These are phyloP conservation scores for Pythium rhizo-oryzae DNA, from an alignment of 352 stramenopile genomes.

Conservation along the genomic window DNA sequence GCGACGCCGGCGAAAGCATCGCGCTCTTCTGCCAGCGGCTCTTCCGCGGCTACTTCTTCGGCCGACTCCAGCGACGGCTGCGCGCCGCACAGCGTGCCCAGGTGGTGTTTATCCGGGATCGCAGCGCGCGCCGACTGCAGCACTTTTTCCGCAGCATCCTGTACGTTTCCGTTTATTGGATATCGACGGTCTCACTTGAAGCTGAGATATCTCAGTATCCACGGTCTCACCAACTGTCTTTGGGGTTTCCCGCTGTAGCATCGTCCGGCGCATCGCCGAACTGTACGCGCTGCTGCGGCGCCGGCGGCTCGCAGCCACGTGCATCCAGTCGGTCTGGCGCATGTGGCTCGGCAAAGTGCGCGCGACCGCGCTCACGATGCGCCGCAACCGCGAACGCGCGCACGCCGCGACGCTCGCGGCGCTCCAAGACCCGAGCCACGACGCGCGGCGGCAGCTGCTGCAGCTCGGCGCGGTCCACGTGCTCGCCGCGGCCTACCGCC, in stretches of 20 bases:
- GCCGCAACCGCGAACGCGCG: constrained; percentile 34
- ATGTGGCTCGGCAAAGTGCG: constrained; percentile 75
- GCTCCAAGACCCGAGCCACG: neutral
- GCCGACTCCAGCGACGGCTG: constrained; percentile 47
- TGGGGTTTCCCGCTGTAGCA: constrained; percentile 35
- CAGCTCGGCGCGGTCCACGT: constrained; percentile 58
- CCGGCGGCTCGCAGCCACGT: constrained; percentile 41
- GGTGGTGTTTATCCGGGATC: constrained; percentile 41
- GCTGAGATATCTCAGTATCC: neutral
- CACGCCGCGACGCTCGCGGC: constrained; percentile 40
- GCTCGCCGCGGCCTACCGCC: constrained; percentile 51
- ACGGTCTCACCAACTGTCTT: neutral
- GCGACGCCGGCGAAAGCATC: constrained; percentile 46
- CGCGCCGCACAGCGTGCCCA: constrained; percentile 37
- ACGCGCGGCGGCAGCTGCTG: constrained; percentile 36
- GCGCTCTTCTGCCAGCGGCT: constrained; percentile 41
- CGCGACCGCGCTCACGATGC: constrained; percentile 42
- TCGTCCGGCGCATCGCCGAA: constrained; percentile 50
- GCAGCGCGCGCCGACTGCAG: constrained; percentile 49
- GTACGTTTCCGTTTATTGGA: constrained; percentile 37
- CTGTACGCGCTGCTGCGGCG: constrained; percentile 45
- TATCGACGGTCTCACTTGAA: too few species aligned
- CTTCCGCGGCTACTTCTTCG: constrained; percentile 54
- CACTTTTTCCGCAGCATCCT: constrained; percentile 80
- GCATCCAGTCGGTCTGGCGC: constrained; percentile 74